Base-by-base conservation (phyloP, 177 flowering plant species). In the Vitis hybrid region DNA sequence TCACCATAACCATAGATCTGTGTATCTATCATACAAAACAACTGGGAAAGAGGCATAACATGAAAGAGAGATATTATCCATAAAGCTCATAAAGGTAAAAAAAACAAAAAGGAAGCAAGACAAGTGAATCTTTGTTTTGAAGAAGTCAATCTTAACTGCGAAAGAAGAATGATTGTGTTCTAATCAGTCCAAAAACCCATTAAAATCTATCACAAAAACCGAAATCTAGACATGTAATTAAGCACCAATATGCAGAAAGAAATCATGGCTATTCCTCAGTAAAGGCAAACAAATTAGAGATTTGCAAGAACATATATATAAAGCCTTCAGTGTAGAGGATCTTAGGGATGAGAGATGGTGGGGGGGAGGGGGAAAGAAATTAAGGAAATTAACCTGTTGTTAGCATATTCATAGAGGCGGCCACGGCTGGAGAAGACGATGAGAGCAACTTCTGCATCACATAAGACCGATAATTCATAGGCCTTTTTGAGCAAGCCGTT, bases 401-500 rank as follows among this genome's bases (percentile, higher is more conserved):
- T 81, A 21, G 84, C 80, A 56, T 81, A 81, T 60, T 81, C 84
- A 39, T 81, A 81, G 66, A 81, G 84, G 13, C 82, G 76, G 51
- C 84, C 84, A 12, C 84, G 80, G 78, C 34, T 81, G 26, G 82
- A 79, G 76, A 81, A 81, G 72, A 81, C 78, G 56, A 81, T 57
- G 63, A 81, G 80, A 51, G 82, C 81, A 51, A 81, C 76, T 32
- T 81, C 84, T 54, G 84, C 84, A 59, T 81, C 84, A 51, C 84
- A 81, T 11, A 81, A 52, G 10, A 81, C 84, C 17, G 84, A 81
- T 12, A 81, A 34, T 34, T 81, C 84, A 62, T 81, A 81, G 32
- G 84, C 84, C 58, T 81, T 81, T 69, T 81, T 81, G 30, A 81
- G 79, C 72, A 82, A 66, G 2, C 85, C 85, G 30, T 82, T 82